Evolutionary conservation across 345 rosid species (phyloP).

Genomic region (Clausena lansium): DNA sequence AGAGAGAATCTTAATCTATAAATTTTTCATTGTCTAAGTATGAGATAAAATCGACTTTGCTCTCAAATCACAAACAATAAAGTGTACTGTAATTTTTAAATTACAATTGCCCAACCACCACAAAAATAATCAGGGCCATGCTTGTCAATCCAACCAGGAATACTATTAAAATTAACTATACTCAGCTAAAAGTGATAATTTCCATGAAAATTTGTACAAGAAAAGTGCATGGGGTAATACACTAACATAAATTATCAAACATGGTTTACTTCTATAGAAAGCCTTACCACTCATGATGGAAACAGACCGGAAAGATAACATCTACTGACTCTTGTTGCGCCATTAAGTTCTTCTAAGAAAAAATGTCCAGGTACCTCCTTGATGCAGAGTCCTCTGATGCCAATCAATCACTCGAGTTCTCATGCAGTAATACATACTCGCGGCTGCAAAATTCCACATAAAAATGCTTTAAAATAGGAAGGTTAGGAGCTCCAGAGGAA

Average conservation of each 20-base stretch:
- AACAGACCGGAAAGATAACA: neutral
- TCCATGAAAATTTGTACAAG: neutral
- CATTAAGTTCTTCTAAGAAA: neutral
- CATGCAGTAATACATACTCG: slow-evolving; percentile 78
- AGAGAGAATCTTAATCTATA: too few relatives aligned
- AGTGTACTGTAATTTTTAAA: too few relatives aligned
- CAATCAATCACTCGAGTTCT: slow-evolving; percentile 51
- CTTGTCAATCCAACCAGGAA: too few relatives aligned
- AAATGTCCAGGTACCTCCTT: neutral
- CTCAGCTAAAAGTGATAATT: neutral
- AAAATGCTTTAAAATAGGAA: neutral
- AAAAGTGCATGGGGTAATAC: neutral
- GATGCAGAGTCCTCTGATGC: neutral
- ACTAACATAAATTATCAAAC: neutral
- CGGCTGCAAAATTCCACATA: slow-evolving; percentile 54
- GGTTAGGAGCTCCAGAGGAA: neutral
- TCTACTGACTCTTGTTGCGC: neutral
- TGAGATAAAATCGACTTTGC: too few relatives aligned
- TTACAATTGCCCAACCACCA: too few relatives aligned
- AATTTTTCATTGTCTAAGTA: too few relatives aligned
- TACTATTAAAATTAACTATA: too few relatives aligned
- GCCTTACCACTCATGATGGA: neutral
- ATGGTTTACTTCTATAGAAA: neutral
- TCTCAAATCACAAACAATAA: too few relatives aligned
- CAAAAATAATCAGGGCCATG: too few relatives aligned